Conservation (phyloP, 768 basidiomycete species). For the Hydnum rufescens region DNA sequence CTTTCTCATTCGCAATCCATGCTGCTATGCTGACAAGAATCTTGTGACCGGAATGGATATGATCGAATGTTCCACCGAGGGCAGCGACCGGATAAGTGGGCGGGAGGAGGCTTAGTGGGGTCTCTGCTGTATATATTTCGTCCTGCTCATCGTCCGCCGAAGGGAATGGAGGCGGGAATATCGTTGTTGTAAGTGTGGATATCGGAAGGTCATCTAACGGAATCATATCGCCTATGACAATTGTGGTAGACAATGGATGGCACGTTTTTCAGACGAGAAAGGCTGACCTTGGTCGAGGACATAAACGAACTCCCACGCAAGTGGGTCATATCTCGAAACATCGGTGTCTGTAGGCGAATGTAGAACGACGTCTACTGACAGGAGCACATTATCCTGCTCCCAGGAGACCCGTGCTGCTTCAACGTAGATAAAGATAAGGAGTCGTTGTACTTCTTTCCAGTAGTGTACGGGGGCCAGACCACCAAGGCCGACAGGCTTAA, state of each 20-base stretch:
- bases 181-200: not conserved
- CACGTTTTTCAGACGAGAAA: not conserved
- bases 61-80: slow-evolving; percentile 93
- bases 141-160: slow-evolving; percentile 1
- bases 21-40: slow-evolving; percentile 86
- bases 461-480: slow-evolving; percentile 8
- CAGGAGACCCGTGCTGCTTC: slow-evolving; percentile 63
- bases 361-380: slow-evolving; percentile 63
- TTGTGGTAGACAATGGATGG: slow-evolving; percentile 4
- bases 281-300: slow-evolving; percentile 26
- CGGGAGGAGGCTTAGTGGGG: not conserved
- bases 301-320: slow-evolving; percentile 19
- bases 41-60: slow-evolving; percentile 93
- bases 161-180: slow-evolving; percentile 1
- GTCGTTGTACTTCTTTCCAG: slow-evolving; percentile 52
- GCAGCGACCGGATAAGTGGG: slow-evolving; percentile 43
- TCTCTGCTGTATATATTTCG: not conserved
- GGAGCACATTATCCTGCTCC: slow-evolving; percentile 41
- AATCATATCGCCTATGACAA: not conserved
- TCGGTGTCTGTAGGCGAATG: slow-evolving; percentile 26
- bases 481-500: not conserved
- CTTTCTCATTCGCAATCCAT: slow-evolving; percentile 55
- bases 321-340: slow-evolving; percentile 22
- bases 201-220: not conserved
- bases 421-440: slow-evolving; percentile 71